These are phyloP conservation scores for Mycena capillaripes DNA, from an alignment of 768 basidiomycete species.

Conservation along the genomic window DNA sequence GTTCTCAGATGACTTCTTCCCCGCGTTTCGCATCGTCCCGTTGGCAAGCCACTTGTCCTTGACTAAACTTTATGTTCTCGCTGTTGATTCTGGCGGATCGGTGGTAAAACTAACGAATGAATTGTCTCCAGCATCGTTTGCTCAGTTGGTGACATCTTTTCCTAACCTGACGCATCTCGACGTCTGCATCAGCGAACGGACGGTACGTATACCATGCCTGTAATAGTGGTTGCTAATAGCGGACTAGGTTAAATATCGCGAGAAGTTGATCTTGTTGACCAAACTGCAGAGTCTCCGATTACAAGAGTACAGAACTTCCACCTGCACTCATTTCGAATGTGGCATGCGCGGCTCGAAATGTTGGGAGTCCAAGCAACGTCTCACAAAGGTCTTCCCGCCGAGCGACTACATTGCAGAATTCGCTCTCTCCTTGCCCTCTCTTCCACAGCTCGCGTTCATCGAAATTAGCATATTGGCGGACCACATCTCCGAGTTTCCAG, in stretches of 20 bases:
- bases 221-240: neutral
- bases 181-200: neutral
- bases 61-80: neutral
- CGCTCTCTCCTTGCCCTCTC: neutral
- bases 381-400: neutral
- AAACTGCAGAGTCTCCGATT: conserved; percentile 1
- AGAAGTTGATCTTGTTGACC: neutral
- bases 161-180: conserved; percentile 12
- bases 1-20: neutral
- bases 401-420: neutral
- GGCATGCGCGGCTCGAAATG: neutral
- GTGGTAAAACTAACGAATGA: neutral
- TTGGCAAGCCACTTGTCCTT: neutral
- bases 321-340: neutral
- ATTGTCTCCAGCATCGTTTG: neutral
- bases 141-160: neutral
- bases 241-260: neutral
- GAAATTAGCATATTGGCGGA: conserved; percentile 14
- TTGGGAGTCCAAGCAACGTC: neutral
- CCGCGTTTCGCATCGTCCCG: neutral
- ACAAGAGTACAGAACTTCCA: neutral
- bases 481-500: neutral
- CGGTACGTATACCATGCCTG: neutral
- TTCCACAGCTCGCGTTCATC: neutral
- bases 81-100: neutral